Evolutionary conservation across 2,329 filamentous ascomycete species (phyloP).

Genomic region (Stachybotrys echinatus): DNA sequence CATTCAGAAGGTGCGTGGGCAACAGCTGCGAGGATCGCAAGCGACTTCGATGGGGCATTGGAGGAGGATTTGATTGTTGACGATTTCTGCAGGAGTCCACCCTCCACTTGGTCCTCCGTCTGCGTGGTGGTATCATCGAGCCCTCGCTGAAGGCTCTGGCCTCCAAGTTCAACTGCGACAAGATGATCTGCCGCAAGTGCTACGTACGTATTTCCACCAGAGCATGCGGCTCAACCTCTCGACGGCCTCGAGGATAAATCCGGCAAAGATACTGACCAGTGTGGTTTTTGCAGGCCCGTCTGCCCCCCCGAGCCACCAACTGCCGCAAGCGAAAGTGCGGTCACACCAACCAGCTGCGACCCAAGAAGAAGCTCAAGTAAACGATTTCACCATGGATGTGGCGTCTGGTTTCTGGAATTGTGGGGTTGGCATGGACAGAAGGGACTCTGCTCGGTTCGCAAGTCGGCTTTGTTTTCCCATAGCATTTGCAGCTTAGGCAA

Average conservation of each 20-base stretch:
- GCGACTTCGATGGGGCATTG: not conserved
- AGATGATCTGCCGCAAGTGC: constrained; percentile 99
- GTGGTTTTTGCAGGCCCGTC: constrained; percentile 53
- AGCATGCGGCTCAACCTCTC: no score
- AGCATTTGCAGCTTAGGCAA: constrained; percentile 33
- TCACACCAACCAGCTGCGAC: constrained; percentile 99
- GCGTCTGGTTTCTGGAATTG: constrained; percentile 40
- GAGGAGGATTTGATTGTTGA: constrained; percentile 19
- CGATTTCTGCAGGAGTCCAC: constrained; percentile 72
- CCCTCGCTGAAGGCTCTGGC: constrained; percentile 97
- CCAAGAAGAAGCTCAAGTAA: constrained; percentile 99
- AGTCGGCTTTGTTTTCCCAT: constrained; percentile 33
- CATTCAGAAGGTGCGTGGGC: constrained; percentile 84
- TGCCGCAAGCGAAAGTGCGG: constrained; percentile 99
- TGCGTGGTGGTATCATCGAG: constrained; percentile 99
- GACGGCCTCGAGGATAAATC: no score
- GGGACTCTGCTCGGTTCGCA: constrained; percentile 27
- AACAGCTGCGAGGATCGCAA: constrained; percentile 5
- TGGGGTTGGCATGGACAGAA: constrained; percentile 29
- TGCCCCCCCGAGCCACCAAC: constrained; percentile 98
- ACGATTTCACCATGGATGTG: constrained; percentile 35
- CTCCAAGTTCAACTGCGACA: constrained; percentile 99
- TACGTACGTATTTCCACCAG: constrained; percentile 86
- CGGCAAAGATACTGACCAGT: constrained; percentile 12
- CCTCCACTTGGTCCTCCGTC: constrained; percentile 96